Conservation (phyloP, 208 protist species). For the Leishmania lainsoni region DNA sequence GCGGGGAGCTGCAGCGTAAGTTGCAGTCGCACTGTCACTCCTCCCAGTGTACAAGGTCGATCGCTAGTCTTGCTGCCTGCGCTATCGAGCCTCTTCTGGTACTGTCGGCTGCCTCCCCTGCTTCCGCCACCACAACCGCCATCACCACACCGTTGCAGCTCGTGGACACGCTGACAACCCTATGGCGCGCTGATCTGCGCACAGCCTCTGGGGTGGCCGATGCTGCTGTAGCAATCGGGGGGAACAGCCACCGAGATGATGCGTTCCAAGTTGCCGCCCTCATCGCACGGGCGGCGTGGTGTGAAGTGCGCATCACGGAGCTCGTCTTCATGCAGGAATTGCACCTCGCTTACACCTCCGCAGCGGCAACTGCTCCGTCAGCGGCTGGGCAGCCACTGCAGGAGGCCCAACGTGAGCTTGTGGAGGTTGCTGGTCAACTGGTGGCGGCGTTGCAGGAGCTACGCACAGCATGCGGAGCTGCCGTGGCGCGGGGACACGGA, state of each 20-base stretch:
- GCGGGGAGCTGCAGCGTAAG: conserved; percentile 4
- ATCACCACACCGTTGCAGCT: conserved; percentile 2
- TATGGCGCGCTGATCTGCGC: conserved; percentile 8
- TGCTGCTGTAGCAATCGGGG: background rate
- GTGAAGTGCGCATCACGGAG: conserved; percentile 32
- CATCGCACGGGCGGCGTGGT: conserved; percentile 28
- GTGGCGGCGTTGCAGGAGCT: conserved; percentile 28
- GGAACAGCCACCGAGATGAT: background rate
- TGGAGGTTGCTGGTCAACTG: conserved; percentile 18
- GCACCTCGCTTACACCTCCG: conserved; percentile 1
- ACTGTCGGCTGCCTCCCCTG: background rate
- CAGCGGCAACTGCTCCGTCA: background rate
- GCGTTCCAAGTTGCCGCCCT: conserved; percentile 16
- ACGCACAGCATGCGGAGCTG: conserved; percentile 6
- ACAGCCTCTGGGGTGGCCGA: background rate
- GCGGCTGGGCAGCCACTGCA: background rate
- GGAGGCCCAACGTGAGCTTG: conserved; percentile 13
- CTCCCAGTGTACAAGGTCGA: background rate
- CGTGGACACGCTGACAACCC: conserved; percentile 3
- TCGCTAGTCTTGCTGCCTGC: conserved; percentile 15
- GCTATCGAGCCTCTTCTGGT: conserved; percentile 18
- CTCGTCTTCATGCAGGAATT: conserved; percentile 28
- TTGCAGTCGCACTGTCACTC: background rate
- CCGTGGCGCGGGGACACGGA: background rate
- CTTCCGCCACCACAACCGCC: background rate